A percentile compares a stretch with the other conserved stretches of the same genome.
Conservation (phyloP, 306 rosid genomes). For the Begonia masoniana region DNA sequence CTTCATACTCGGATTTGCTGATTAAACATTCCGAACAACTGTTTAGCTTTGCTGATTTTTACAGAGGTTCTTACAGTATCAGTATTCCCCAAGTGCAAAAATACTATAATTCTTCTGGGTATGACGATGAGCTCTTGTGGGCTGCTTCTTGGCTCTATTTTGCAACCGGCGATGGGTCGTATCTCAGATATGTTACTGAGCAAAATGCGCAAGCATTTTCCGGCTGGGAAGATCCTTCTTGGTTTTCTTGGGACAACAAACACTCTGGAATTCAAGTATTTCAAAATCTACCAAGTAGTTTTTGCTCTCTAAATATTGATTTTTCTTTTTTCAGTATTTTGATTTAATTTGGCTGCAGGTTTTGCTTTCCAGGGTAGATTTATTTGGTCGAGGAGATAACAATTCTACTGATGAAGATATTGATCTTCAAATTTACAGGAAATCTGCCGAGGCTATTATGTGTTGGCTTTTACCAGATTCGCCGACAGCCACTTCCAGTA, state of each 20-base stretch:
- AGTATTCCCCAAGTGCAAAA: slow-evolving; percentile 52
- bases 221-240: slow-evolving; percentile 30
- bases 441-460: slow-evolving; percentile 41
- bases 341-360: slow-evolving; percentile 23
- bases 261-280: slow-evolving; percentile 54
- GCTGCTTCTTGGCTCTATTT: slow-evolving; percentile 56
- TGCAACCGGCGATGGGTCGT: slow-evolving; percentile 44
- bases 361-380: slow-evolving; percentile 47
- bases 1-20: slow-evolving; percentile 35
- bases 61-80: slow-evolving; percentile 44
- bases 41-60: slow-evolving; percentile 50
- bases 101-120: slow-evolving; percentile 64
- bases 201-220: slow-evolving; percentile 19
- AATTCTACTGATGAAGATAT: slow-evolving; percentile 29
- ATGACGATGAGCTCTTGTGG: slow-evolving; percentile 73
- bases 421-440: slow-evolving; percentile 54
- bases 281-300: too few species aligned
- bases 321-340: neutral
- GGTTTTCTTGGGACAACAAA: slow-evolving; percentile 83
- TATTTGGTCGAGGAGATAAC: slow-evolving; percentile 24
- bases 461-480: slow-evolving; percentile 59
- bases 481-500: slow-evolving; percentile 39
- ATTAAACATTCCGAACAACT: slow-evolving; percentile 42
- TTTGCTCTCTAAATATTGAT: slow-evolving; percentile 1
- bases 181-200: slow-evolving; percentile 42